phyloP scores from a whole-genome alignment of 2,329 filamentous ascomycete genomes.

The Triangularia setosa region DNA sequence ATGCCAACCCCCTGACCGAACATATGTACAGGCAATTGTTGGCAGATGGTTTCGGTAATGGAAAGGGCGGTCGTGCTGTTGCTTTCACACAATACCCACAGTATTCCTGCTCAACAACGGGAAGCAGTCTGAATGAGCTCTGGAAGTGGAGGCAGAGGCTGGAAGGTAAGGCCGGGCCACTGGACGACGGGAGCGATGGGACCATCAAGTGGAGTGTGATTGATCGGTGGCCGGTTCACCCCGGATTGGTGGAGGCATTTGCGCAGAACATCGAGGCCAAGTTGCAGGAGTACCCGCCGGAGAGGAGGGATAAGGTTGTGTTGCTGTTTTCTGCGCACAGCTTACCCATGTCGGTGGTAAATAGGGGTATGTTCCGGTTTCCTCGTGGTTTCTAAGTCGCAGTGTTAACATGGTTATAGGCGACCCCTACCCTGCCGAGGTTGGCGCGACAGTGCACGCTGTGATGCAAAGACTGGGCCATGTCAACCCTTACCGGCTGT shows the following conservation, averaged over 20 bases:
- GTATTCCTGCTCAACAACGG: constrained; percentile 96
- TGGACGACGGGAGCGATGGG: constrained; percentile 54
- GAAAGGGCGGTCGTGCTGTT: constrained; percentile 86
- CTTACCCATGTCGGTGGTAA: constrained; percentile 94
- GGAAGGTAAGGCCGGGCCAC: constrained; percentile 66
- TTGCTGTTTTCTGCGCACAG: constrained; percentile 94
- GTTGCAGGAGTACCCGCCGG: constrained; percentile 77
- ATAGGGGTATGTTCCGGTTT: constrained; percentile 60
- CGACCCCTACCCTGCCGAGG: constrained; percentile 92
- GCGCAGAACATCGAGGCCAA: constrained; percentile 87
- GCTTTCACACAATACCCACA: constrained; percentile 98
- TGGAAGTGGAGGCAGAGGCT: constrained; percentile 95
- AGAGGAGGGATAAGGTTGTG: constrained; percentile 74
- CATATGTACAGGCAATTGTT: constrained; percentile 83
- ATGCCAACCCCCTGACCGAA: constrained; percentile 89
- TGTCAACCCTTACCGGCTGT: constrained; percentile 85
- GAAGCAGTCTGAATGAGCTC: constrained; percentile 90
- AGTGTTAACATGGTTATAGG: constrained; percentile 47
- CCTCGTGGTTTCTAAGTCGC: not conserved
- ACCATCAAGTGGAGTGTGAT: constrained; percentile 95
- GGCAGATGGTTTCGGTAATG: constrained; percentile 83
- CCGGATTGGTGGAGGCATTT: constrained; percentile 85
- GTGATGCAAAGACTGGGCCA: constrained; percentile 92
- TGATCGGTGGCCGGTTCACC: constrained; percentile 92
- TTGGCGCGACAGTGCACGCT: constrained; percentile 90